Percentiles rank a stretch among this genome's conserved stretches.
These are phyloP conservation scores for Agrostemma githago DNA, from an alignment of 148 eudicot genomes.

Conservation along the genomic window DNA sequence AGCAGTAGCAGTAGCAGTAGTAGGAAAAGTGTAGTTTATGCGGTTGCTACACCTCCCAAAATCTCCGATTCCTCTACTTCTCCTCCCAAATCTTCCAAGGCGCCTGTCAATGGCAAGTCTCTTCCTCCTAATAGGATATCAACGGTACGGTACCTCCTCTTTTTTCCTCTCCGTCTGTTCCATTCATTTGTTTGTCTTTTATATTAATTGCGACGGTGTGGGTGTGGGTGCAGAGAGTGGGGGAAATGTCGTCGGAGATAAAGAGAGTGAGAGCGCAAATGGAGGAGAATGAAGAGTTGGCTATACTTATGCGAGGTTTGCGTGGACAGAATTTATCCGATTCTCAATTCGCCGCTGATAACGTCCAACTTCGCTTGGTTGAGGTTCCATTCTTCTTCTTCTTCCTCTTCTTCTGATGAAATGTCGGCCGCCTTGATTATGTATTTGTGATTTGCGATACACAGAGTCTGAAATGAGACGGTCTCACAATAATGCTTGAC, in stretches of 20 bases:
- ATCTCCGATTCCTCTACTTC: conserved; percentile 8
- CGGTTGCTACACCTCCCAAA: conserved; percentile 10
- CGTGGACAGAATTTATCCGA: conserved; percentile 93
- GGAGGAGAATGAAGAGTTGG: conserved; percentile 92
- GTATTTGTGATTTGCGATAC: too few relatives aligned
- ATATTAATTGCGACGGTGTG: too few relatives aligned
- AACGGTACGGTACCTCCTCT: neutral
- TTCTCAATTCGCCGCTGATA: conserved; percentile 79
- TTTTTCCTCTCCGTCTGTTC: too few relatives aligned
- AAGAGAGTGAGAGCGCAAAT: conserved; percentile 91
- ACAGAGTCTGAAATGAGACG: too few relatives aligned
- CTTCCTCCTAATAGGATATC: neutral
- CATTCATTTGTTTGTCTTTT: too few relatives aligned
- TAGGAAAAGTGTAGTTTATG: conserved; percentile 1
- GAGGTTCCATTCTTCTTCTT: conserved; percentile 56
- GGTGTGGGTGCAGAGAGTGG: conserved; percentile 58
- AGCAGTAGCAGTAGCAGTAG: neutral
- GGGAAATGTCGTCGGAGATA: conserved; percentile 83
- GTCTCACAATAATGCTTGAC: too few relatives aligned
- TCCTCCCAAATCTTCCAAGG: neutral
- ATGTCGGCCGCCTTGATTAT: too few relatives aligned
- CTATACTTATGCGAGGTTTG: conserved; percentile 86
- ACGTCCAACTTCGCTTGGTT: conserved; percentile 75
- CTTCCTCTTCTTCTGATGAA: too few relatives aligned
- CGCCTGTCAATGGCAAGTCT: conserved; percentile 4